Conservation (phyloP, 192 early-diverging fungal genomes). For the Coemansia erecta region DNA sequence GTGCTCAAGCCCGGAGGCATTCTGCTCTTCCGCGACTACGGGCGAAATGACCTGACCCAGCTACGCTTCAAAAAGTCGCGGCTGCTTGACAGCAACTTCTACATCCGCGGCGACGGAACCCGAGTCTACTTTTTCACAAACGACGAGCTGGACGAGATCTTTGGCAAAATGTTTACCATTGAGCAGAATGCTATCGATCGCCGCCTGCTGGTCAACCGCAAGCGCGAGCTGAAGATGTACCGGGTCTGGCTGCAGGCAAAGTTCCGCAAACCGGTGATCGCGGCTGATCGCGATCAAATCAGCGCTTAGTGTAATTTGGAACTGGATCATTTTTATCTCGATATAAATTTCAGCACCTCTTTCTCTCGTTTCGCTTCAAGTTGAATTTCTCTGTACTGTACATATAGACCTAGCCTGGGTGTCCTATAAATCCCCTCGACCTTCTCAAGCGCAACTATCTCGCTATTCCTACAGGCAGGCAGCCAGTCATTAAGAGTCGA, state of each 20-base stretch:
- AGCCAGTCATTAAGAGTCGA: no score
- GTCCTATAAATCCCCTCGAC: background rate
- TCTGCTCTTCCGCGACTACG: constrained; percentile 78
- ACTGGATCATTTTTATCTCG: no score
- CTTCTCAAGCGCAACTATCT: background rate
- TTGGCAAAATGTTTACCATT: constrained; percentile 62
- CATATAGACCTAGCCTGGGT: background rate
- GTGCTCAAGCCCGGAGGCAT: constrained; percentile 76
- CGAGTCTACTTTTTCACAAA: constrained; percentile 77
- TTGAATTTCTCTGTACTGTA: constrained; percentile 1
- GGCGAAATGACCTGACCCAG: constrained; percentile 79
- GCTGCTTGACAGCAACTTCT: constrained; percentile 73
- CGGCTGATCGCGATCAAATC: constrained; percentile 6
- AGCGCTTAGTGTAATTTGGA: constrained; percentile 2
- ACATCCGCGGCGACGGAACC: constrained; percentile 79
- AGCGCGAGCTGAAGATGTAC: constrained; percentile 94
- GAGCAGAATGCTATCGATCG: constrained; percentile 93
- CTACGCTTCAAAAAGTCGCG: constrained; percentile 74
- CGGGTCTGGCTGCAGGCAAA: constrained; percentile 96
- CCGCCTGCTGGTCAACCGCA: constrained; percentile 89
- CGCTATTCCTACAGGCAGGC: background rate
- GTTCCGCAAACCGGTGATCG: constrained; percentile 72
- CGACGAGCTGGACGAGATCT: constrained; percentile 43
- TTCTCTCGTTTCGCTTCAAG: constrained; percentile 5
- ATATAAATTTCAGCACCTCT: background rate